Evolutionary conservation across 116 monocot genomes (phyloP).

Genomic region (Iris pallida): DNA sequence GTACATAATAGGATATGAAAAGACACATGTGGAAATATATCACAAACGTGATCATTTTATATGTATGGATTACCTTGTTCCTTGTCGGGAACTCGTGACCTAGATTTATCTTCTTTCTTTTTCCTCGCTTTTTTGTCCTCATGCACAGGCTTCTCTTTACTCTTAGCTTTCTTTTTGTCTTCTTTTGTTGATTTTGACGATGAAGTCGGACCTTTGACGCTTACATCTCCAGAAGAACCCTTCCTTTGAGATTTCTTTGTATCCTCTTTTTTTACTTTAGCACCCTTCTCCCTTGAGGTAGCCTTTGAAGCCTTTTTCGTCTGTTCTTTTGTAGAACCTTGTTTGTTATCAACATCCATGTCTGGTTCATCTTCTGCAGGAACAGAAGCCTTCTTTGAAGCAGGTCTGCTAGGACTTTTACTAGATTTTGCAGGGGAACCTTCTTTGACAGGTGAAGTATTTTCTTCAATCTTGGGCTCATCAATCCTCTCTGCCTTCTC

Average conservation of each 20-base stretch:
- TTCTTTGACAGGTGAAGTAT: constrained; percentile 9
- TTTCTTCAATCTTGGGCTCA: constrained; percentile 17
- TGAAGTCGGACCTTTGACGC: constrained; percentile 4
- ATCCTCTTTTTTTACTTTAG: constrained; percentile 13
- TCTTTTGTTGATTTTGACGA: constrained; percentile 25
- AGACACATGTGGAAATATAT: background rate
- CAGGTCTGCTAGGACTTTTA: constrained; percentile 4
- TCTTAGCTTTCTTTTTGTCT: constrained; percentile 16
- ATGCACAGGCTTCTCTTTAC: background rate
- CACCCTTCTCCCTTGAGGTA: constrained; percentile 15
- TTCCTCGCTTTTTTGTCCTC: constrained; percentile 18
- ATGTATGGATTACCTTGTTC: constrained; percentile 21
- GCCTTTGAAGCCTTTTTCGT: constrained; percentile 14
- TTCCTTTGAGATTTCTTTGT: constrained; percentile 15
- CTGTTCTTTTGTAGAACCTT: constrained; percentile 15
- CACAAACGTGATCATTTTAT: no score
- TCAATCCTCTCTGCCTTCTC: constrained; percentile 6
- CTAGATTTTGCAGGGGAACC: constrained; percentile 8
- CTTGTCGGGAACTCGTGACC: constrained; percentile 3
- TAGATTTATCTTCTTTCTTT: constrained; percentile 7
- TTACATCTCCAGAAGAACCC: constrained; percentile 6
- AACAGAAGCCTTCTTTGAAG: constrained; percentile 11
- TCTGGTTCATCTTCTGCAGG: constrained; percentile 12
- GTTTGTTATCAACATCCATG: constrained; percentile 6
- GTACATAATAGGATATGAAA: background rate